A percentile compares a stretch with the other conserved stretches of the same genome.
These are phyloP conservation scores for Lecanoromycetidae sp. DNA, from an alignment of 2,329 filamentous ascomycete genomes.

Conservation along the genomic window DNA sequence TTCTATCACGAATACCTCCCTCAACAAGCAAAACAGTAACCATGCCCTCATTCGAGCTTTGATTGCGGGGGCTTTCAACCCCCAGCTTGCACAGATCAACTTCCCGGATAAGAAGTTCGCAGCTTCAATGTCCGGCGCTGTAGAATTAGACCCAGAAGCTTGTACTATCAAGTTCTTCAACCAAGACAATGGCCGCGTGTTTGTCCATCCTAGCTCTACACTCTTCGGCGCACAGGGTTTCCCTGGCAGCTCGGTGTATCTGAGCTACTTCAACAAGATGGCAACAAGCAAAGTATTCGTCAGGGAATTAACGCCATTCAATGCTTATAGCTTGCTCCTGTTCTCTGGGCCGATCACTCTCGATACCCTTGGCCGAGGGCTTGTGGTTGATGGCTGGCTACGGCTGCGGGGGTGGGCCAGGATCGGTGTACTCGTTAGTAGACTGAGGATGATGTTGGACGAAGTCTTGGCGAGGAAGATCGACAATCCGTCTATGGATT, in stretches of 20 bases:
- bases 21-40: slow-evolving; percentile 27
- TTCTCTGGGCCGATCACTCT: slow-evolving; percentile 77
- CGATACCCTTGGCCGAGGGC: slow-evolving; percentile 73
- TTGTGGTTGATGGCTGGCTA: slow-evolving; percentile 89
- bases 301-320: slow-evolving; percentile 83
- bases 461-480: slow-evolving; percentile 68
- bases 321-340: slow-evolving; percentile 74
- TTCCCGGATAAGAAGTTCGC: slow-evolving; percentile 95
- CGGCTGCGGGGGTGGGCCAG: slow-evolving; percentile 80
- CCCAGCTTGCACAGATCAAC: slow-evolving; percentile 82
- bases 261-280: slow-evolving; percentile 88
- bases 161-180: slow-evolving; percentile 87
- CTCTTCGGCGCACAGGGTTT: slow-evolving; percentile 76
- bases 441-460: slow-evolving; percentile 77
- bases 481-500: slow-evolving; percentile 55
- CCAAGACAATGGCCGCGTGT: slow-evolving; percentile 73
- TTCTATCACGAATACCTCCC: slow-evolving; percentile 31
- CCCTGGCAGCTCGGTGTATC: slow-evolving; percentile 59
- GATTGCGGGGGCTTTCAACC: slow-evolving; percentile 62
- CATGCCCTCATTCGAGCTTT: slow-evolving; percentile 52
- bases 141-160: slow-evolving; percentile 87
- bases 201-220: slow-evolving; percentile 80
- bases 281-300: slow-evolving; percentile 86
- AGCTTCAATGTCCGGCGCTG: slow-evolving; percentile 71
- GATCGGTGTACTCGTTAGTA: slow-evolving; percentile 77